These are phyloP conservation scores for Daldinia sp. DNA, from an alignment of 2,329 filamentous ascomycete species.

Conservation along the genomic window DNA sequence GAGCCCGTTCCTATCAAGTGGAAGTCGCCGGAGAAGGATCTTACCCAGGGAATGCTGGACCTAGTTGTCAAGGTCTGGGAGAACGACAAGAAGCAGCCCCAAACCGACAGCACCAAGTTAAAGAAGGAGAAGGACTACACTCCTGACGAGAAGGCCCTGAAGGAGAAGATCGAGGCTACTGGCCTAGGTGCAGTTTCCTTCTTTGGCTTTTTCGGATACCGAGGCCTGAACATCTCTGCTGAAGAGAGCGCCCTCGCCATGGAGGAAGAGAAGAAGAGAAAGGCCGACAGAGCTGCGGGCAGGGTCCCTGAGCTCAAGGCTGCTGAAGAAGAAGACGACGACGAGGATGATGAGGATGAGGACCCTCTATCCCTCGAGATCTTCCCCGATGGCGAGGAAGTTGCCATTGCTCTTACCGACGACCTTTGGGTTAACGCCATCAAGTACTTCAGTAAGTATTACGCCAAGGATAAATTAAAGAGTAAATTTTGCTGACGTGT, in stretches of 20 bases:
- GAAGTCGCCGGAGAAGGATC: constrained; percentile 80
- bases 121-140: constrained; percentile 63
- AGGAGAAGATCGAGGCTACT: constrained; percentile 65
- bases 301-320: constrained; percentile 62
- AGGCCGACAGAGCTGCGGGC: constrained; percentile 57
- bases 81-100: constrained; percentile 59
- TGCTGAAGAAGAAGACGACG: constrained; percentile 61
- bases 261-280: constrained; percentile 67
- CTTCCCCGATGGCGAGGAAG: constrained; percentile 85
- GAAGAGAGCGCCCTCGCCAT: constrained; percentile 73
- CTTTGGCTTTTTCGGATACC: constrained; percentile 89
- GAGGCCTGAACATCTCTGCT: constrained; percentile 71
- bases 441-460: constrained; percentile 84
- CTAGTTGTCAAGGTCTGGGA: constrained; percentile 75
- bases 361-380: constrained; percentile 79
- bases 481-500: constrained; percentile 48
- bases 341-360: constrained; percentile 68
- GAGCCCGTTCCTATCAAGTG: constrained; percentile 89
- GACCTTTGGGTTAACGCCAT: constrained; percentile 90
- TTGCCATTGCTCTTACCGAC: constrained; percentile 82
- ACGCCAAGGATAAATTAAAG: background rate
- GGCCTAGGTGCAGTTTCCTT: constrained; percentile 76
- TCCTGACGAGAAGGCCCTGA: constrained; percentile 62
- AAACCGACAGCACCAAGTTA: constrained; percentile 51
- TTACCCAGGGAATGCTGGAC: constrained; percentile 81